phyloP scores from a whole-genome alignment of 108 stramenopile genomes.

The Stephanodiscus minutulus region DNA sequence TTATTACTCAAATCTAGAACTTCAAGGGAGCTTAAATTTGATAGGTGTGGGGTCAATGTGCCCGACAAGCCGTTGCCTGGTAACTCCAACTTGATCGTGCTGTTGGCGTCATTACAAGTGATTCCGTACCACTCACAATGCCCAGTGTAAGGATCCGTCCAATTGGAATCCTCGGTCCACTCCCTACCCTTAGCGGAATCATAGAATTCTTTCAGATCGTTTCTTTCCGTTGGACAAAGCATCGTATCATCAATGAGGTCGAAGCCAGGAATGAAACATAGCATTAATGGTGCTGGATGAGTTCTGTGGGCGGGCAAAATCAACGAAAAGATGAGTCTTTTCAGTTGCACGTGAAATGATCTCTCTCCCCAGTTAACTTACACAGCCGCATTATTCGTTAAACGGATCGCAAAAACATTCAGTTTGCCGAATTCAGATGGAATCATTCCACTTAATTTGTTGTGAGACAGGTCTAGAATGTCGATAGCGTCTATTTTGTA shows the following conservation, averaged over 20 bases:
- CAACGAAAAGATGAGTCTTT: background rate
- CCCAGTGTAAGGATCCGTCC: constrained; percentile 9
- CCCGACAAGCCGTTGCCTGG: constrained; percentile 46
- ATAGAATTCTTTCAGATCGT: constrained; percentile 23
- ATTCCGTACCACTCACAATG: constrained; percentile 21
- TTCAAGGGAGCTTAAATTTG: constrained; percentile 45
- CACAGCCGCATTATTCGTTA: background rate
- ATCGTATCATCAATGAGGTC: constrained; percentile 16
- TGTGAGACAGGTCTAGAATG: background rate
- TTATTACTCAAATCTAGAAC: constrained; percentile 58
- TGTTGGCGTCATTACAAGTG: constrained; percentile 1
- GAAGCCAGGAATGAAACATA: background rate
- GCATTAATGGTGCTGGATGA: background rate
- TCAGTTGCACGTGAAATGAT: background rate
- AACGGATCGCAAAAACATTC: background rate
- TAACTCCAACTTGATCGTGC: constrained; percentile 10
- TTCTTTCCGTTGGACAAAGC: constrained; percentile 28
- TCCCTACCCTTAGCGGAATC: constrained; percentile 23
- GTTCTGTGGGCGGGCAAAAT: background rate
- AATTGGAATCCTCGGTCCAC: constrained; percentile 16
- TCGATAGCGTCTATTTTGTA: background rate
- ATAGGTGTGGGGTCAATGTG: constrained; percentile 49
- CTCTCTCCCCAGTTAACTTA: background rate
- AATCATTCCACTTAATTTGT: background rate
- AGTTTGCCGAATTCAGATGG: background rate